Evolutionary conservation across 2,329 filamentous ascomycete species (phyloP).

Genomic region (Sclerotinia subarctica): DNA sequence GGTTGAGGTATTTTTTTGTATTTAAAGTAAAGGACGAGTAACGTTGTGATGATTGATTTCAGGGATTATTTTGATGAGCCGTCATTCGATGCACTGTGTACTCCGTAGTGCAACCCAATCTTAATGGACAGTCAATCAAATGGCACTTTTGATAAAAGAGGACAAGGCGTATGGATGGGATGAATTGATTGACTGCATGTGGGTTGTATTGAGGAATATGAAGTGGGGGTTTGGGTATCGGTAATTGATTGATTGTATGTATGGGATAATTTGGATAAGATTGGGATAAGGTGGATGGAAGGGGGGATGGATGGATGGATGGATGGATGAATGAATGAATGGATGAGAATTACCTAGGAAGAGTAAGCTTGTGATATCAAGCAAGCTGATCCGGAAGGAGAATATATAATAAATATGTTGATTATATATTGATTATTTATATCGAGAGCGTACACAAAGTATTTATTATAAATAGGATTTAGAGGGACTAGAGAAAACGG

Average conservation of each 20-base stretch:
- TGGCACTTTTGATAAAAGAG: not conserved
- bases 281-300: not conserved
- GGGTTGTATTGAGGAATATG: conserved; percentile 1
- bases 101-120: not conserved
- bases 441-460: not conserved
- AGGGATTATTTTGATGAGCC: not conserved
- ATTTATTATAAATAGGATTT: not conserved
- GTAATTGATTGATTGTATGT: too few species aligned
- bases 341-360: too few species aligned
- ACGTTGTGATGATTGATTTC: conserved; percentile 1
- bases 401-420: too few species aligned
- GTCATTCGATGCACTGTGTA: conserved; percentile 1
- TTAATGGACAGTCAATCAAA: not conserved
- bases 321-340: not conserved
- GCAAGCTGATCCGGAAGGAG: too few species aligned
- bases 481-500: not conserved
- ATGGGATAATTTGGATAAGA: not conserved
- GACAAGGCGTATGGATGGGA: conserved; percentile 2
- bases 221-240: not conserved
- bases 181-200: not conserved
- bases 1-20: not conserved
- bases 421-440: not conserved
- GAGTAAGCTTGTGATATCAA: not conserved
- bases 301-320: not conserved
- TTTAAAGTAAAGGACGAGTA: not conserved